Conservation (phyloP, 495 filamentous ascomycete species). For the Cercophora newfieldiana region DNA sequence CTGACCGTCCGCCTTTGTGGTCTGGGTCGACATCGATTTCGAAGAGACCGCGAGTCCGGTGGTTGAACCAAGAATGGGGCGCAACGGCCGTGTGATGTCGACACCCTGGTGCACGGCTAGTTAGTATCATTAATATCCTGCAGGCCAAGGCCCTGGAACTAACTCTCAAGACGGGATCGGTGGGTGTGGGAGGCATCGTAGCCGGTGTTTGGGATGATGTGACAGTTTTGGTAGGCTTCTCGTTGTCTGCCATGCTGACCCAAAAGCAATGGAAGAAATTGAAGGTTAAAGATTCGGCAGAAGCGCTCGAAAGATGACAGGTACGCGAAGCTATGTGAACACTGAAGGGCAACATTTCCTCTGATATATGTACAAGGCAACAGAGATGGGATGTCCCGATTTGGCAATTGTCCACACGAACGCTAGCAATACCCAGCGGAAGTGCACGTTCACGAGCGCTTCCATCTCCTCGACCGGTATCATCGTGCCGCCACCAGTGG, state of each 20-base stretch:
- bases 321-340: background rate
- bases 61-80: background rate
- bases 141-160: background rate
- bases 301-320: background rate
- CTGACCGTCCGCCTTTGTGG: background rate
- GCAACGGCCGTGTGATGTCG: background rate
- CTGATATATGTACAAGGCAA: background rate
- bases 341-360: background rate
- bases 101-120: background rate
- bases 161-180: background rate
- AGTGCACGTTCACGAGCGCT: too few species aligned
- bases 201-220: background rate
- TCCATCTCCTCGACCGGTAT: background rate
- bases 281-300: background rate
- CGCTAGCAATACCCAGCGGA: background rate
- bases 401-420: background rate
- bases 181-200: background rate
- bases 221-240: background rate
- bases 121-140: background rate
- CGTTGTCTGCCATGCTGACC: background rate
- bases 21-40: background rate
- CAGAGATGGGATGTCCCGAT: background rate
- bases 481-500: background rate
- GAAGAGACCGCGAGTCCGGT: background rate
- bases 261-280: background rate